These are phyloP conservation scores for Entomophthora muscae DNA, from an alignment of 371 early-diverging fungal species.

Conservation along the genomic window DNA sequence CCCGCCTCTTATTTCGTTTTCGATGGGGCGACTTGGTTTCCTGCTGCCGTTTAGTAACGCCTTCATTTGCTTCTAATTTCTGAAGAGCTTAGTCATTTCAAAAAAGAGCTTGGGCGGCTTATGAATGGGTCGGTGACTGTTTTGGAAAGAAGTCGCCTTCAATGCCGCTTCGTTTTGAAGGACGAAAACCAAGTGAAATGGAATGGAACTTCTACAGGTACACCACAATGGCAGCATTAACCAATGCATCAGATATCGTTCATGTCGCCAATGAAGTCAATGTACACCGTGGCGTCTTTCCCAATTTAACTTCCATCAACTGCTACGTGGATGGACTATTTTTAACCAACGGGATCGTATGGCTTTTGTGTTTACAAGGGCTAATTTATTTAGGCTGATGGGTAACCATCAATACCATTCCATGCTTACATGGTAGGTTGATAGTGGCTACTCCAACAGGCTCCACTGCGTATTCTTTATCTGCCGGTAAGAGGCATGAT, in stretches of 20 bases:
- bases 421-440: slow-evolving; percentile 20
- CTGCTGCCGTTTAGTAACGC: slow-evolving; percentile 54
- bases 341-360: slow-evolving; percentile 73
- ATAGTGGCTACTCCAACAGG: slow-evolving; percentile 89
- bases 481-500: slow-evolving; percentile 32
- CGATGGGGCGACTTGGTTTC: slow-evolving; percentile 84
- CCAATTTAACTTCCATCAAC: slow-evolving; percentile 61
- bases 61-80: slow-evolving; percentile 17
- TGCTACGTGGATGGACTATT: slow-evolving; percentile 59
- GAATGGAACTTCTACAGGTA: slow-evolving; percentile 10
- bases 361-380: slow-evolving; percentile 22
- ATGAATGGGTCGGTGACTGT: slow-evolving; percentile 37
- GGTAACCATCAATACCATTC: slow-evolving; percentile 13
- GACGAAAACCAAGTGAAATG: slow-evolving; percentile 20
- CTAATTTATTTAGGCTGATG: slow-evolving; percentile 32
- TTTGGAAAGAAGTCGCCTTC: slow-evolving; percentile 55
- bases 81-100: slow-evolving; percentile 39
- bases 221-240: neutral
- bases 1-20: slow-evolving; percentile 84
- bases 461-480: slow-evolving; percentile 85
- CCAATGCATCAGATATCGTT: slow-evolving; percentile 1
- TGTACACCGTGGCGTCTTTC: slow-evolving; percentile 69
- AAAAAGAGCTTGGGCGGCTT: slow-evolving; percentile 32
- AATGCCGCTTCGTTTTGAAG: slow-evolving; percentile 39
- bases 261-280: slow-evolving; percentile 78